Evolutionary conservation across 2,329 filamentous ascomycete genomes (phyloP), one percentile per base, ranked within the genome.

Genomic region (Thielaviopsis populi): DNA sequence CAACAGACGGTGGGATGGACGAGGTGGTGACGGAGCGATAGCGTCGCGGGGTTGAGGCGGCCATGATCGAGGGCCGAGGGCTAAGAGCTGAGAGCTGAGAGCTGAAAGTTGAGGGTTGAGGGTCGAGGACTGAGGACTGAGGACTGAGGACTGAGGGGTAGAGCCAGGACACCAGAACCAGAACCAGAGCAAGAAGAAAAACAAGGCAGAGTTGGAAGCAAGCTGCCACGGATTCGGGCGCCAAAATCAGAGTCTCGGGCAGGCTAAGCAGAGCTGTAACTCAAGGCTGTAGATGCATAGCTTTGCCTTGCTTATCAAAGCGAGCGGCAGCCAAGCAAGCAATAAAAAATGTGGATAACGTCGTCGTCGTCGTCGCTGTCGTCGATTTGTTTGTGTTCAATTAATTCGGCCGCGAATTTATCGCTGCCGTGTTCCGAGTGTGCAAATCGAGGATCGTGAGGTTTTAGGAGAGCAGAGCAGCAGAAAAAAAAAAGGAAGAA

Each of bases 1-100:
- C 80, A 74, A 86, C 84, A 68, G 83, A 73, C 67, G 78, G 76
- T 60, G 80, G 76, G 58, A 75, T 77, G 53, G 83, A 86, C 66
- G 82, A 77, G 66, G 82, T 82, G 50, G 83, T 87, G 65, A 83
- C 85, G 66, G 84, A 84, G 68, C 84, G 81, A 70, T 84, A 83
- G 66, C 83, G 79, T 71, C 81, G 77, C 64, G 78, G 74, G 67
- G 77, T 76, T 33, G 53, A 19, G 15, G 53, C 15, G 53, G 53
- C 27, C 53, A 56, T 56, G 33, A n/a, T 56, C 53, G 27, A 56
- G 53, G 27, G 53, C 37, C 37, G 2, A 8, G n/a, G n/a, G n/a
- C n/a, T n/a, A n/a, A n/a, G n/a, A n/a, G 50, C 13, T 15, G 50
- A 54, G 53, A 19, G 24, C n/a, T n/a, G 8, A 22, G 24, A 33